Percentiles rank a stretch among this genome's conserved stretches.
Evolutionary conservation across 345 rosid species (phyloP).

Genomic region (Eucalyptus marginata): DNA sequence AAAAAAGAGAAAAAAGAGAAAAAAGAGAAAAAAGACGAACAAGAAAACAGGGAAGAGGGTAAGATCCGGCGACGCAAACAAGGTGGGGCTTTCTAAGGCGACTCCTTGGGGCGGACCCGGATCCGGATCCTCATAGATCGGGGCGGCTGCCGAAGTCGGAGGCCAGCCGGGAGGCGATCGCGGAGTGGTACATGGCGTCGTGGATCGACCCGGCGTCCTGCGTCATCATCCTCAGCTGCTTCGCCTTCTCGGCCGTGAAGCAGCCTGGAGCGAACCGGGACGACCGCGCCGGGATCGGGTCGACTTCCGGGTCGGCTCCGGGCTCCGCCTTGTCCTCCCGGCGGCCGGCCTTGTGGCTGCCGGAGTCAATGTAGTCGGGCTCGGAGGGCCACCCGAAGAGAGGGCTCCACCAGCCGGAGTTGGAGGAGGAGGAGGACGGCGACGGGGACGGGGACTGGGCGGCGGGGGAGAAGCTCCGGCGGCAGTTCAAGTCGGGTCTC

Average conservation of each 20-base stretch:
- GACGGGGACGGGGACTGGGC: conserved; percentile 11
- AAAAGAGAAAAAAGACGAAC: not conserved
- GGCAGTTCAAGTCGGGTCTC: not conserved
- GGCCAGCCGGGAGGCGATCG: conserved; percentile 63
- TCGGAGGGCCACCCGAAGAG: conserved; percentile 53
- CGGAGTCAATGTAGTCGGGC: conserved; percentile 39
- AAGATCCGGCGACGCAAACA: not conserved
- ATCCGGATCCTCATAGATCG: not conserved
- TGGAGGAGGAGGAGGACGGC: conserved; percentile 12
- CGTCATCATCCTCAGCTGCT: conserved; percentile 40
- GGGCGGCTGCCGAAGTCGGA: conserved; percentile 23
- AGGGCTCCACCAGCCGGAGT: conserved; percentile 53
- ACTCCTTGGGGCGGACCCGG: not conserved
- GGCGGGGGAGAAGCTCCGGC: conserved; percentile 19
- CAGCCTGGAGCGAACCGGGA: conserved; percentile 21
- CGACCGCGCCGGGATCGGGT: not conserved
- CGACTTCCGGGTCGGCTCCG: not conserved
- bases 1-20: not conserved
- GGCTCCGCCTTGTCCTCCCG: not conserved
- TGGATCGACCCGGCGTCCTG: conserved; percentile 36
- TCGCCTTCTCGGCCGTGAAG: conserved; percentile 71
- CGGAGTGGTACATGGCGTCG: conserved; percentile 68
- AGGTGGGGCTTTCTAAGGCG: too few relatives aligned
- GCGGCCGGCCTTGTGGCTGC: not conserved
- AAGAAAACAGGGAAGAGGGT: not conserved